phyloP scores from a whole-genome alignment of 2,329 filamentous ascomycete genomes.

The Elsinoe fawcettii region DNA sequence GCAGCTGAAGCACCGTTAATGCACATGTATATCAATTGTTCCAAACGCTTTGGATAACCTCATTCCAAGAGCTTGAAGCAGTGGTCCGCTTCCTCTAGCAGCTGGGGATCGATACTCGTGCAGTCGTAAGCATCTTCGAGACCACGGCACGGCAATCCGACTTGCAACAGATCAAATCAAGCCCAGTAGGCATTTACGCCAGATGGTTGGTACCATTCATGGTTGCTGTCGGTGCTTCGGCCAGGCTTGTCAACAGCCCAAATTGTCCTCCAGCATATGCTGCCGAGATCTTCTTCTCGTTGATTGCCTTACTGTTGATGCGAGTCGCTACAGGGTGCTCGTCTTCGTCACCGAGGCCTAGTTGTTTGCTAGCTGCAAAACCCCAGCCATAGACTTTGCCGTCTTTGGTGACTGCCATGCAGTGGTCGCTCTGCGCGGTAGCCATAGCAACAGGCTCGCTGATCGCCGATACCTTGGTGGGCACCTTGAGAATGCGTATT shows the following conservation, averaged over 20 bases:
- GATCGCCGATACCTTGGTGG: slow-evolving; percentile 51
- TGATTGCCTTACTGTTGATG: slow-evolving; percentile 77
- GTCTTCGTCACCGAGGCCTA: slow-evolving; percentile 67
- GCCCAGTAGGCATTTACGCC: too few species aligned
- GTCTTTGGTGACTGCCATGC: slow-evolving; percentile 58
- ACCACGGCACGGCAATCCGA: too few species aligned
- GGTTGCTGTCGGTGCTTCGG: too few species aligned
- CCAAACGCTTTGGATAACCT: too few species aligned
- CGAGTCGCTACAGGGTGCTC: slow-evolving; percentile 69
- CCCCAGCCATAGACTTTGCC: slow-evolving; percentile 73
- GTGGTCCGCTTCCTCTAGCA: too few species aligned
- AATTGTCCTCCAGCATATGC: slow-evolving; percentile 84
- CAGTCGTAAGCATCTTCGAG: too few species aligned
- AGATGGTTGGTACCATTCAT: too few species aligned
- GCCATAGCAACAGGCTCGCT: slow-evolving; percentile 34
- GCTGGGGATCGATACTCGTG: too few species aligned
- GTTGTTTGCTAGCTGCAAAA: slow-evolving; percentile 73
- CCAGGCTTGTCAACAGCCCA: slow-evolving; percentile 41
- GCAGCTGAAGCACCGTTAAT: too few species aligned
- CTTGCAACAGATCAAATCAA: too few species aligned
- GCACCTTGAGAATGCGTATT: slow-evolving; percentile 64
- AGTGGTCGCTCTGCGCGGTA: slow-evolving; percentile 61
- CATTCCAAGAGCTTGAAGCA: too few species aligned
- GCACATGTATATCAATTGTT: too few species aligned
- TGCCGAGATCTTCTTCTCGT: slow-evolving; percentile 64